These are phyloP conservation scores for Cryptosporidium meleagridis DNA, from an alignment of 169 alveolate species.

Conservation along the genomic window DNA sequence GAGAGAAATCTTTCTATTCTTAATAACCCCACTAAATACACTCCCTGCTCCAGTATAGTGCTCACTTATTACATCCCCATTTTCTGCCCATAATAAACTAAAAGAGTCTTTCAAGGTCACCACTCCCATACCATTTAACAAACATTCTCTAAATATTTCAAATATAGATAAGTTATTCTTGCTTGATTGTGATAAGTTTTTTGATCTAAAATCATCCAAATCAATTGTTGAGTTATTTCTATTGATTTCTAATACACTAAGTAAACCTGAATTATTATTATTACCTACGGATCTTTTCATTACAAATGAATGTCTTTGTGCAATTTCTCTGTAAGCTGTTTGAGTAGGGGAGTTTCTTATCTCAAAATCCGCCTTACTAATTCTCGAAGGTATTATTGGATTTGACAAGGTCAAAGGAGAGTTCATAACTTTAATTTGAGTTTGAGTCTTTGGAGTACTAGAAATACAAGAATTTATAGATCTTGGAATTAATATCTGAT, in stretches of 20 bases:
- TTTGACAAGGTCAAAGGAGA: slow-evolving; percentile 18
- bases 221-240: not conserved
- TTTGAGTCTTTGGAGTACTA: not conserved
- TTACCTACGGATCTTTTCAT: not conserved
- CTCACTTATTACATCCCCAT: slow-evolving; percentile 91
- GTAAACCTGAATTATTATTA: not conserved
- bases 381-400: slow-evolving; percentile 9
- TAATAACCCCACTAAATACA: slow-evolving; percentile 91
- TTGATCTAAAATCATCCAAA: not conserved
- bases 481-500: not conserved
- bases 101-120: slow-evolving; percentile 80
- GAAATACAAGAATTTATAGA: not conserved
- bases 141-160: slow-evolving; percentile 11
- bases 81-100: slow-evolving; percentile 92
- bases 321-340: not conserved
- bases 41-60: slow-evolving; percentile 95
- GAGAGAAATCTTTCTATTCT: slow-evolving; percentile 88
- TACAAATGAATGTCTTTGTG: not conserved
- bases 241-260: not conserved
- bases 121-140: slow-evolving; percentile 62
- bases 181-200: not conserved
- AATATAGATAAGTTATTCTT: not conserved
- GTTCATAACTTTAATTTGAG: not conserved
- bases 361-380: not conserved
- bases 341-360: not conserved